phyloP scores from a whole-genome alignment of 2,329 filamentous ascomycete species.

The Helotiales sp. region DNA sequence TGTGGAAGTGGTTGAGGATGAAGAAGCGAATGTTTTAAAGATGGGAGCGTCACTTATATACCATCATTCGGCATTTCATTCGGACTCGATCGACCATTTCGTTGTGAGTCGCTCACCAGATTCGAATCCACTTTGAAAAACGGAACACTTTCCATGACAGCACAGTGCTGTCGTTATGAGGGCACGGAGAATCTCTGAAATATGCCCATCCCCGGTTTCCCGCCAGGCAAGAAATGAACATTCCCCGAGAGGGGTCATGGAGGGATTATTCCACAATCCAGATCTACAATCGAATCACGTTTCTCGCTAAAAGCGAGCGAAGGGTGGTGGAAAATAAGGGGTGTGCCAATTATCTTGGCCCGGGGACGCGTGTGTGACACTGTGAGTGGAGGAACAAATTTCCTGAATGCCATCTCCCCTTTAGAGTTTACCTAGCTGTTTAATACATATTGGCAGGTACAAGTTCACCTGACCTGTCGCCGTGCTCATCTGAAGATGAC shows the following conservation, averaged over 20 bases:
- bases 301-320: slow-evolving; percentile 10
- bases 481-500: not conserved
- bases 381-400: slow-evolving; percentile 7
- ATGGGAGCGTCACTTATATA: not conserved
- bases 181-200: not conserved
- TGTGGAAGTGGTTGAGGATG: not conserved
- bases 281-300: not conserved
- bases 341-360: not conserved
- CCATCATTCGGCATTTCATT: not conserved
- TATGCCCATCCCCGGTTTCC: not conserved
- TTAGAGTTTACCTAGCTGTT: not conserved
- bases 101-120: not conserved
- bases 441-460: not conserved
- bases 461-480: not conserved
- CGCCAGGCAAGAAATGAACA: not conserved
- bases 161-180: not conserved
- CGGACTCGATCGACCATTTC: not conserved
- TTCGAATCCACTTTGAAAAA: slow-evolving; percentile 1
- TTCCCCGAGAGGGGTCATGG: not conserved
- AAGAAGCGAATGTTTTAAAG: not conserved
- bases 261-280: not conserved
- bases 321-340: slow-evolving; percentile 6
- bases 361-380: not conserved
- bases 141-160: slow-evolving; percentile 2
- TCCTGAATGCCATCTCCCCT: not conserved